phyloP scores from a whole-genome alignment of 805 yeast genomes.

The Wickerhamia fluorescens region DNA sequence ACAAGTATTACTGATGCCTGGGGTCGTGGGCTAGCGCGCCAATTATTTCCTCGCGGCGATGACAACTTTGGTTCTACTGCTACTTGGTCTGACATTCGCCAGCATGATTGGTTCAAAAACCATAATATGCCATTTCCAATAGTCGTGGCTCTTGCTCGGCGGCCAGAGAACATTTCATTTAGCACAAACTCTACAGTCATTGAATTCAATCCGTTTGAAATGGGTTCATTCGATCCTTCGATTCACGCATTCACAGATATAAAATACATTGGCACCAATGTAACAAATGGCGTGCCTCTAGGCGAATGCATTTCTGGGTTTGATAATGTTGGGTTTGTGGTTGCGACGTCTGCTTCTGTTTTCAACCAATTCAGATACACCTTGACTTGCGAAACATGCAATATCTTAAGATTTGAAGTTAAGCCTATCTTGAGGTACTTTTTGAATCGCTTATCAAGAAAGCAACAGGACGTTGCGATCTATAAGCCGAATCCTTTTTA shows the following conservation, averaged over 20 bases:
- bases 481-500: constrained; percentile 33
- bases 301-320: constrained; percentile 25
- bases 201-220: constrained; percentile 36
- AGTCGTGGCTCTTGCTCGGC: constrained; percentile 28
- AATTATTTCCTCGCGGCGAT: constrained; percentile 37
- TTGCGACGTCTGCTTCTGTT: constrained; percentile 35
- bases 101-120: constrained; percentile 18
- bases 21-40: constrained; percentile 71
- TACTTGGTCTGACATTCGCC: constrained; percentile 29
- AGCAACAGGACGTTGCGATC: constrained; percentile 25
- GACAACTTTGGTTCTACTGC: constrained; percentile 19
- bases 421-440: constrained; percentile 20
- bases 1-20: constrained; percentile 70
- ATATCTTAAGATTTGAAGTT: constrained; percentile 12
- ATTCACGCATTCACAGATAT: constrained; percentile 32
- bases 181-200: constrained; percentile 31
- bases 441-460: constrained; percentile 18
- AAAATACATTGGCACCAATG: constrained; percentile 29
- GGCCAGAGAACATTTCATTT: constrained; percentile 23
- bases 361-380: constrained; percentile 31
- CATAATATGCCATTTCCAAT: constrained; percentile 38
- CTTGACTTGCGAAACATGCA: constrained; percentile 27
- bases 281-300: constrained; percentile 23
- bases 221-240: constrained; percentile 36
- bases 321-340: constrained; percentile 33